phyloP scores from a whole-genome alignment of 192 early-diverging fungal species.

The Coemansia sp. region DNA sequence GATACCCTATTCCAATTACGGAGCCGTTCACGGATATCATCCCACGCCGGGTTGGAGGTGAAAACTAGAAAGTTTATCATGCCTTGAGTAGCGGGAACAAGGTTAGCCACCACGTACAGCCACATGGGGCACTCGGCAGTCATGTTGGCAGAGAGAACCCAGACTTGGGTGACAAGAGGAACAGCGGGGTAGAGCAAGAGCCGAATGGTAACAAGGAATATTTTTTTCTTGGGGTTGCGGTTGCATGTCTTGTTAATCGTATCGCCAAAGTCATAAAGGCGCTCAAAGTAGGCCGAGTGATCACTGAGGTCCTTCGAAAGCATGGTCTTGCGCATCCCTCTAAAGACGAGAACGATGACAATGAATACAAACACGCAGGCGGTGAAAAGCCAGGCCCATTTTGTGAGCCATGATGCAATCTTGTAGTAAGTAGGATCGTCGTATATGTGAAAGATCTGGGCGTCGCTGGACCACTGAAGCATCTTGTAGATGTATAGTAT shows the following conservation, averaged over 20 bases:
- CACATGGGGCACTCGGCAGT: constrained; percentile 28
- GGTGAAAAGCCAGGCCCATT: constrained; percentile 38
- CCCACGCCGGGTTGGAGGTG: constrained; percentile 24
- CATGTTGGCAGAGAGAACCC: constrained; percentile 43
- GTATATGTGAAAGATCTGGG: constrained; percentile 39
- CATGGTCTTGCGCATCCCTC: background rate
- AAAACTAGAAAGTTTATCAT: constrained; percentile 40
- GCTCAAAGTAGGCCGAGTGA: background rate
- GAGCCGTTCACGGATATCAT: background rate
- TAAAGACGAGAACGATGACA: background rate
- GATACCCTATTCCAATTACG: background rate
- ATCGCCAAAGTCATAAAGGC: background rate
- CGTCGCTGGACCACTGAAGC: constrained; percentile 24
- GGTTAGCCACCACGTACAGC: constrained; percentile 47
- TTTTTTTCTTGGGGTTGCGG: constrained; percentile 2
- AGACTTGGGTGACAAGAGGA: constrained; percentile 40
- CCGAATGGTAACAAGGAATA: constrained; percentile 16
- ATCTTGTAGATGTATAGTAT: constrained; percentile 39
- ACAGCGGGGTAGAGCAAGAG: constrained; percentile 22
- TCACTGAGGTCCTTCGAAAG: background rate
- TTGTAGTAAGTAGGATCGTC: constrained; percentile 22
- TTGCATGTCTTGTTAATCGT: background rate
- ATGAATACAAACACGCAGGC: constrained; percentile 16
- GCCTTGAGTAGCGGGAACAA: constrained; percentile 40
- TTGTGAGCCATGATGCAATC: constrained; percentile 35